A percentile compares a stretch with the other conserved stretches of the same genome.
These are phyloP conservation scores for Dalbergia cochinchinensis DNA, from an alignment of 306 rosid species.

Conservation along the genomic window DNA sequence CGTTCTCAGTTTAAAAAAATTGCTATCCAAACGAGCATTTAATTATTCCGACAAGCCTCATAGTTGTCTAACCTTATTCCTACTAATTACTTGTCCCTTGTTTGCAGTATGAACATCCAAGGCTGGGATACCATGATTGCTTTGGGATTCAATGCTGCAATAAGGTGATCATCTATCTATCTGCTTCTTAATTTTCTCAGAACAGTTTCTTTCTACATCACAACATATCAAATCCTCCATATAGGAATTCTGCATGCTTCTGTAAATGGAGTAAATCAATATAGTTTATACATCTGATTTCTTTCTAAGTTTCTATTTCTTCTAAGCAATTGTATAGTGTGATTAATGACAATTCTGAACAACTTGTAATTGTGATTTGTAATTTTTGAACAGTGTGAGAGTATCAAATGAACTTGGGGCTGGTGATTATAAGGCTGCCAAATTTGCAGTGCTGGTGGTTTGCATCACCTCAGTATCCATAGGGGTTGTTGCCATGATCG, in stretches of 20 bases:
- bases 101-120: constrained; percentile 72
- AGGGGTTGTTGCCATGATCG: constrained; percentile 58
- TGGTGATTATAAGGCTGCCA: constrained; percentile 66
- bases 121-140: constrained; percentile 90
- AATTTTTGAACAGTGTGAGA: constrained; percentile 69
- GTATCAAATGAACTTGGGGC: constrained; percentile 90
- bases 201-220: neutral
- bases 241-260: neutral
- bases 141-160: constrained; percentile 79
- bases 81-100: constrained; percentile 3
- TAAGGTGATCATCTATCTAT: constrained; percentile 58
- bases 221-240: neutral
- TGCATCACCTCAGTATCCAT: constrained; percentile 71
- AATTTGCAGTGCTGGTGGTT: constrained; percentile 71
- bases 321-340: neutral
- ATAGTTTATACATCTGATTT: neutral
- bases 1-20: too few species aligned
- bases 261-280: neutral
- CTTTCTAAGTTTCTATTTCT: neutral
- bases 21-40: too few species aligned
- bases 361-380: neutral
- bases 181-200: neutral
- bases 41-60: too few species aligned
- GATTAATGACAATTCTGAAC: neutral
- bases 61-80: too few species aligned